phyloP scores from a whole-genome alignment of 1,284 basidiomycete species.

The Sphaerobolus stellatus region DNA sequence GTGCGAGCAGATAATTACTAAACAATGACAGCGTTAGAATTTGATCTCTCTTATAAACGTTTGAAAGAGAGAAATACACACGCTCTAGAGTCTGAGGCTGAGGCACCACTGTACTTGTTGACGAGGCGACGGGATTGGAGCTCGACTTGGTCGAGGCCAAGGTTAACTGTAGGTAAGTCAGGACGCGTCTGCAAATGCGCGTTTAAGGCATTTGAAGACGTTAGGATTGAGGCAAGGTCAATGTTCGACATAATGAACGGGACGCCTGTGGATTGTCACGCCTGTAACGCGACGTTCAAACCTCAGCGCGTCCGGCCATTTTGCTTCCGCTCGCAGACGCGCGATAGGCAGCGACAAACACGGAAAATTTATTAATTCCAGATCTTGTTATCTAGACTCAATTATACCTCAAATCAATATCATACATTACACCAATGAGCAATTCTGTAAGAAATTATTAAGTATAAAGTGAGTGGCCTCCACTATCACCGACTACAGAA shows the following conservation, averaged over 20 bases:
- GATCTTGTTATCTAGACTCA: too few relatives aligned
- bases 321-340: too few relatives aligned
- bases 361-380: too few relatives aligned
- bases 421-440: too few relatives aligned
- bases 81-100: conserved; percentile 68
- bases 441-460: too few relatives aligned
- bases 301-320: too few relatives aligned
- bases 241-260: conserved; percentile 10
- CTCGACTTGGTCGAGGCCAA: conserved; percentile 91
- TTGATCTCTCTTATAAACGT: background rate
- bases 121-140: conserved; percentile 81
- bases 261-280: too few relatives aligned
- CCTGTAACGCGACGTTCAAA: too few relatives aligned
- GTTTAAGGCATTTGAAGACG: conserved; percentile 70
- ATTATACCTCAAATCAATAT: too few relatives aligned
- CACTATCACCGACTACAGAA: too few relatives aligned
- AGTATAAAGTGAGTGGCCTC: too few relatives aligned
- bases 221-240: conserved; percentile 69
- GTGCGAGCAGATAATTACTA: conserved; percentile 84
- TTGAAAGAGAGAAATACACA: conserved; percentile 51
- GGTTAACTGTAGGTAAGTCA: conserved; percentile 81
- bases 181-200: conserved; percentile 66
- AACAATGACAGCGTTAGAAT: conserved; percentile 11
- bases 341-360: too few relatives aligned
- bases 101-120: conserved; percentile 57